phyloP scores from a whole-genome alignment of 768 basidiomycete genomes.

The Agaricus blazei region DNA sequence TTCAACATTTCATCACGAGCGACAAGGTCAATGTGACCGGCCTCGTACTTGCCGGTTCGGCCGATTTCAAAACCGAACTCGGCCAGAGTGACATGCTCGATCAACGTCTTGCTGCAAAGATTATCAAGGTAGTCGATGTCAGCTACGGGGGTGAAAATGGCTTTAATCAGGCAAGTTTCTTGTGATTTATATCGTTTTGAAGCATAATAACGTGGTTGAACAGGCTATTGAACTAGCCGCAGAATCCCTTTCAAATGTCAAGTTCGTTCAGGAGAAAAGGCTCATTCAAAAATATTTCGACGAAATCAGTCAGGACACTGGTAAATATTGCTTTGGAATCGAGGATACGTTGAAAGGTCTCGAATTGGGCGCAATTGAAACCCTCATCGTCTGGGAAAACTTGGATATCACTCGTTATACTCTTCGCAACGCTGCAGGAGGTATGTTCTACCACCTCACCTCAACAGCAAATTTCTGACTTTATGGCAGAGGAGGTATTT shows the following conservation, averaged over 20 bases:
- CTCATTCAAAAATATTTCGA: conserved; percentile 98
- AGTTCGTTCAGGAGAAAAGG: conserved; percentile 98
- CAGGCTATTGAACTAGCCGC: conserved; percentile 96
- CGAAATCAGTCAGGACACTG: conserved; percentile 97
- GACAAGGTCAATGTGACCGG: conserved; percentile 99
- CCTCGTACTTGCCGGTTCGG: conserved; percentile 91
- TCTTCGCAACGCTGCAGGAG: conserved; percentile 89
- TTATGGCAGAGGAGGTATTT: conserved; percentile 68
- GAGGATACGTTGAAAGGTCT: conserved; percentile 95
- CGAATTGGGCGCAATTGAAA: conserved; percentile 95
- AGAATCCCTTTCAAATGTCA: conserved; percentile 95
- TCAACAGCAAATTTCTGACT: background rate
- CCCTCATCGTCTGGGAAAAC: conserved; percentile 98
- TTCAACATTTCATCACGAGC: conserved; percentile 95
- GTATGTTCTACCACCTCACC: conserved; percentile 31
- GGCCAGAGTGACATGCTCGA: conserved; percentile 97
- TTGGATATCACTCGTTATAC: conserved; percentile 85
- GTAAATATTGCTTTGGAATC: conserved; percentile 95
- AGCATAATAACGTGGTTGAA: background rate
- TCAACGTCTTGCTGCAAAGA: conserved; percentile 76
- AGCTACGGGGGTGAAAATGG: conserved; percentile 99
- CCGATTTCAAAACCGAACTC: conserved; percentile 98
- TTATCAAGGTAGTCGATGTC: conserved; percentile 98
- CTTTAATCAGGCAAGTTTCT: conserved; percentile 83
- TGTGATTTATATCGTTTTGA: background rate